Evolutionary conservation across 495 filamentous ascomycete species (phyloP).

Genomic region (Tuber indicum): DNA sequence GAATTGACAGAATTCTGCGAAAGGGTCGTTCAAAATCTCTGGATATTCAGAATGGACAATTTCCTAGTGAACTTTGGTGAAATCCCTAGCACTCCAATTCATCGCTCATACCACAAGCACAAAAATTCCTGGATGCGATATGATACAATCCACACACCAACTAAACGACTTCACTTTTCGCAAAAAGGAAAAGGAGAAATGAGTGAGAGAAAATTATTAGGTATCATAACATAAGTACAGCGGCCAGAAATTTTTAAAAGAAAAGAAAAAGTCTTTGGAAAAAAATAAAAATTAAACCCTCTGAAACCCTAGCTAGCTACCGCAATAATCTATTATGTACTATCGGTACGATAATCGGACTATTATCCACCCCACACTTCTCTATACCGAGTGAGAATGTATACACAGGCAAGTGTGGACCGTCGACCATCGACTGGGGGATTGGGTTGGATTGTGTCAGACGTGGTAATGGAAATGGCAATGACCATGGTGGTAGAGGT

Average conservation of each 20-base stretch:
- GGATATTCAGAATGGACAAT: background rate
- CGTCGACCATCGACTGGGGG: background rate
- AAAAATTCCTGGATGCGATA: background rate
- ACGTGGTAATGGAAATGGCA: background rate
- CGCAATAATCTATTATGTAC: background rate
- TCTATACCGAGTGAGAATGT: background rate
- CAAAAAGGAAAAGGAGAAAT: background rate
- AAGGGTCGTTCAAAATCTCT: background rate
- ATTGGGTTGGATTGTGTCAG: background rate
- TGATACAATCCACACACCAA: background rate
- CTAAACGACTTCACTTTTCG: background rate
- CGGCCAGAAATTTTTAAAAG: background rate
- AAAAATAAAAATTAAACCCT: background rate
- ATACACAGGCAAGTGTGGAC: background rate
- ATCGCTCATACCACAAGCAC: background rate
- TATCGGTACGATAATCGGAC: background rate
- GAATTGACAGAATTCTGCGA: background rate
- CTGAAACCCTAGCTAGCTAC: background rate
- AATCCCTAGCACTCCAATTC: background rate
- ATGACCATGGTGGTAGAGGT: background rate
- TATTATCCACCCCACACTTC: background rate
- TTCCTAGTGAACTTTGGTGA: background rate
- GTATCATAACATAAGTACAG: background rate
- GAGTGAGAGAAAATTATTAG: background rate
- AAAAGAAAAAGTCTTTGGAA: background rate